phyloP scores from a whole-genome alignment of 495 filamentous ascomycete species.

The Aspergillus ellipticus region DNA sequence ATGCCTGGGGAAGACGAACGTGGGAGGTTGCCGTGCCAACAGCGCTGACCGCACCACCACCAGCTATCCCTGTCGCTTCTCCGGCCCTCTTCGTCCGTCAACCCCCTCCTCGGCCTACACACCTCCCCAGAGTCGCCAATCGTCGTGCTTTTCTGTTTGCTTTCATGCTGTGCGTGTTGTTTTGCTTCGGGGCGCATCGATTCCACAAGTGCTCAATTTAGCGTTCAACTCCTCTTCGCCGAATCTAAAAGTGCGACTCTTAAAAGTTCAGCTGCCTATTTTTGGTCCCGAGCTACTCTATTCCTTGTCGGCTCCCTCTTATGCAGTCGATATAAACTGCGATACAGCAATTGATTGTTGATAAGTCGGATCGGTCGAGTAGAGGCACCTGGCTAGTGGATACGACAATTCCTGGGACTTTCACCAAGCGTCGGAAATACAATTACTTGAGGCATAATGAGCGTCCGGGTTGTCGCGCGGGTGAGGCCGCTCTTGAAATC shows the following conservation, averaged over 20 bases:
- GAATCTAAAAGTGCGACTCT: neutral
- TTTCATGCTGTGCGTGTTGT: too few species aligned
- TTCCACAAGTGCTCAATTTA: neutral
- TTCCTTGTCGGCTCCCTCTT: neutral
- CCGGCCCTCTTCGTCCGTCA: slow-evolving; percentile 13
- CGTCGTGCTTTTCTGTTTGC: neutral
- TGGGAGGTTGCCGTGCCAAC: slow-evolving; percentile 36
- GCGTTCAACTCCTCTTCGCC: neutral
- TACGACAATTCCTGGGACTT: neutral
- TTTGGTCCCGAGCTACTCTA: neutral
- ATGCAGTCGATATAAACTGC: neutral
- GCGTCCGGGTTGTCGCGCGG: slow-evolving; percentile 81
- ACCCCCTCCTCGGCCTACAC: slow-evolving; percentile 12
- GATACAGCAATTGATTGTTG: neutral
- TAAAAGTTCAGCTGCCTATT: neutral
- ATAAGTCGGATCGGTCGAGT: neutral
- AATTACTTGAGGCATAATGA: slow-evolving; percentile 30
- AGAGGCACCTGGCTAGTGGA: neutral
- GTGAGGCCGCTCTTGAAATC: slow-evolving; percentile 81
- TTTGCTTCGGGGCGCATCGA: neutral
- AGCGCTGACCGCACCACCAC: slow-evolving; percentile 14
- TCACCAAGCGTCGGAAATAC: neutral
- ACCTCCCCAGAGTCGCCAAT: neutral
- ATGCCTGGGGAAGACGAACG: neutral
- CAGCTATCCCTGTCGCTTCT: slow-evolving; percentile 8